phyloP scores from a whole-genome alignment of 345 rosid genomes.

The Brassica juncea region DNA sequence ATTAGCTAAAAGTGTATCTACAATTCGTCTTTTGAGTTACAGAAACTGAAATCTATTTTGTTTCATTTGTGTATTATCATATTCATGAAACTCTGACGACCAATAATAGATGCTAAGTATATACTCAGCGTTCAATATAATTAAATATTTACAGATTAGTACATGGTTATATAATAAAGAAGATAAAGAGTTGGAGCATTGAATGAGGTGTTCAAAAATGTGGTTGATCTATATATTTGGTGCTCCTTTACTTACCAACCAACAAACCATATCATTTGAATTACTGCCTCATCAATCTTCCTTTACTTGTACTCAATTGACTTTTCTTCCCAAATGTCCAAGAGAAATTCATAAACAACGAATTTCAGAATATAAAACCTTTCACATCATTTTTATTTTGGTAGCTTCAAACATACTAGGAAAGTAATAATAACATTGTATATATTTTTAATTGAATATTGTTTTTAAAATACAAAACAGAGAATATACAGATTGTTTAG shows the following conservation, averaged over 20 bases:
- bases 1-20: not conserved
- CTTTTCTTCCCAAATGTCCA: constrained; percentile 6
- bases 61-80: not conserved
- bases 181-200: constrained; percentile 22
- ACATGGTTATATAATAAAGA: not conserved
- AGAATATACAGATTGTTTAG: constrained; percentile 1
- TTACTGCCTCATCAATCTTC: constrained; percentile 11
- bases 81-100: not conserved
- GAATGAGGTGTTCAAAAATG: constrained; percentile 15
- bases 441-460: not conserved
- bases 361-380: not conserved
- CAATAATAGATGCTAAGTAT: not conserved
- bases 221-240: constrained; percentile 38
- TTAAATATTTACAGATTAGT: not conserved
- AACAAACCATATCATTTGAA: constrained; percentile 6
- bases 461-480: not conserved
- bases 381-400: not conserved
- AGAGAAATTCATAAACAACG: not conserved
- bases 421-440: not conserved
- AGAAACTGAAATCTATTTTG: not conserved
- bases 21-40: not conserved
- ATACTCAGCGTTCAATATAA: not conserved
- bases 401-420: not conserved
- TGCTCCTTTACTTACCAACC: constrained; percentile 35
- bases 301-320: not conserved